Base-by-base conservation (phyloP, 2,329 filamentous ascomycete genomes). In the Aspergillus latus region DNA sequence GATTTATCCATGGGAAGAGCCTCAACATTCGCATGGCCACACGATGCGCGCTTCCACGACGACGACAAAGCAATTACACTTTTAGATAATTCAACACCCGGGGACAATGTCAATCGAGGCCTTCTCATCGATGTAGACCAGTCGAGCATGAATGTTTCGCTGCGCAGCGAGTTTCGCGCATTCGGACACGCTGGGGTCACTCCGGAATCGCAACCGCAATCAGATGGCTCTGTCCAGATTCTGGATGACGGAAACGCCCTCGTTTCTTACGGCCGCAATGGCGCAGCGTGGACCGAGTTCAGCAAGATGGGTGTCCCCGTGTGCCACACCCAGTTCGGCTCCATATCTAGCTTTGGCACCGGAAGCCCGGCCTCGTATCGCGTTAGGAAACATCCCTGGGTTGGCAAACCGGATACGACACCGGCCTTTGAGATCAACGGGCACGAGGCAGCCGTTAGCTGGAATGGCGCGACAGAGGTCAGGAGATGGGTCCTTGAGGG, bases 331-430 rank as follows among this genome's bases (percentile, higher is more conserved):
- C 80, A 82, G 64, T 74, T 84, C 64, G 77, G 64, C 49, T 67
- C 53, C 48, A 36, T 48, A 11, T 50, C 54, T 7, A 54, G 49
- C 2, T 70, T 68, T 37, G 53, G 57, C 2, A 26, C 73, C 78
- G 37, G 77, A 74, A 71, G 62, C 8, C 55, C 67, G 37, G 52
- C 64, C 16, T 84, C 80, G 54, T 86, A 86, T 63, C 79, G 84
- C 21, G 79, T 78, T 2, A 81, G 81, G 69, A 82, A 82, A 63
- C 61, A 63, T 28, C 72, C 78, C 54, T 87, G 83, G 81, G 74
- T 74, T 4, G 82, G 79, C 0, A 64, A 68, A 5, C 82, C 82
- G 1, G 72, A 66, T 4, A 78, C 77, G n/a, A 54, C 57, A 1
- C 70, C 71, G 2, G 59, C 60, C 44, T 58, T 69, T 8, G 60